Base-by-base conservation (phyloP, 305 asterid genomes). In the Fraxinus dipetala region DNA sequence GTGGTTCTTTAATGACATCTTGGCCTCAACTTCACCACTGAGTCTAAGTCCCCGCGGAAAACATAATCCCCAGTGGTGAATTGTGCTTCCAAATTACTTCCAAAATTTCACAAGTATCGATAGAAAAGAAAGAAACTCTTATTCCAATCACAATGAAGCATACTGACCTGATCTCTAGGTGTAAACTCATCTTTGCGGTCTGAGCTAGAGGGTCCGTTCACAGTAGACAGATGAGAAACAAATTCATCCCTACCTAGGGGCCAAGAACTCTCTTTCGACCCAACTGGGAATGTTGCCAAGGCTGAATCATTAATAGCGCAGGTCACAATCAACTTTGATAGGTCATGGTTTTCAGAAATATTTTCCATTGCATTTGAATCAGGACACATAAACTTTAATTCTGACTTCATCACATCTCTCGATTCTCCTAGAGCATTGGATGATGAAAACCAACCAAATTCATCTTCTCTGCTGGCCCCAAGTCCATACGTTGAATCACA, bases 401-500 rank as follows among this genome's bases (percentile, higher is more conserved):
- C 92, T 13, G 93, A 81, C 59, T 86, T 86, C 72, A 75, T 84
- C 65, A 35, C 85, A 75, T 85, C 88, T 40, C 78, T 88, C 20
- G 89, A 83, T 59, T 87, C 91, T 63, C 81, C 94, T 81, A 89
- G 77, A 77, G 84, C 91, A 78, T 88, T 85, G 63, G 95, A 83
- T 84, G 92, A 87, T 82, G 93, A 86, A 85, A 90, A 86, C 97
- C 98, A 93, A 80, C 88, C 89, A 80, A 89, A 74, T 45, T 90
- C 93, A 80, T 91, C 93, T 63, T 90, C 94, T 85, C 84, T 85
- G 73, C 89, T 82, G 79, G 81, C 80, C 56, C 88, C 93, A 83
- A 89, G 87, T 80, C 90, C 97, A 87, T 90, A 90, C 30, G 91
- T 87, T 32, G 95, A 87, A 88, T 92, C 95, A 82, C 91, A 91